A percentile compares a stretch with the other conserved stretches of the same genome.
Evolutionary conservation across 805 yeast species (phyloP).

Genomic region (Candida hispaniensis): DNA sequence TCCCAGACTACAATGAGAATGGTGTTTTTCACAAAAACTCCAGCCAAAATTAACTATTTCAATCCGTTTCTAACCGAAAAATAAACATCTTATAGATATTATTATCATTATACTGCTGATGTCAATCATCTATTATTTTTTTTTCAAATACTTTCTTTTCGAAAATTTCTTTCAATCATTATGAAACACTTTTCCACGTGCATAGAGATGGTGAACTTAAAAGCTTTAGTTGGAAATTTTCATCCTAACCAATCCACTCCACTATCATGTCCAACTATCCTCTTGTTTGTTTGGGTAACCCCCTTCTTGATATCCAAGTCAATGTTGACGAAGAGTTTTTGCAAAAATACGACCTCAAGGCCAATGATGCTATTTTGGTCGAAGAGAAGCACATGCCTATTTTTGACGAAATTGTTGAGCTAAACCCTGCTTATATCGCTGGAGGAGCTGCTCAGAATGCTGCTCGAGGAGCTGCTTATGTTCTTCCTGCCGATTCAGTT

Average conservation of each 20-base stretch:
- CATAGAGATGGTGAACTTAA: too few relatives aligned
- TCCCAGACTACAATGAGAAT: slow-evolving; percentile 12
- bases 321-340: slow-evolving; percentile 54
- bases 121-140: too few relatives aligned
- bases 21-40: slow-evolving; percentile 12
- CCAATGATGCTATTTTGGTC: slow-evolving; percentile 84
- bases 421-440: slow-evolving; percentile 64
- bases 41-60: too few relatives aligned
- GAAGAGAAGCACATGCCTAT: slow-evolving; percentile 80
- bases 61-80: too few relatives aligned
- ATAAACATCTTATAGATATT: too few relatives aligned
- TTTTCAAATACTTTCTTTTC: too few relatives aligned
- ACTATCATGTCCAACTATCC: slow-evolving; percentile 46
- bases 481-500: slow-evolving; percentile 71
- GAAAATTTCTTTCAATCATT: too few relatives aligned
- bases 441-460: slow-evolving; percentile 99
- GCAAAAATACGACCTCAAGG: slow-evolving; percentile 72
- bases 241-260: too few relatives aligned
- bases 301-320: slow-evolving; percentile 78
- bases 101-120: too few relatives aligned
- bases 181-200: too few relatives aligned
- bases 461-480: slow-evolving; percentile 95
- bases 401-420: slow-evolving; percentile 62
- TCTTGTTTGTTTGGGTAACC: slow-evolving; percentile 84
- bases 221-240: too few relatives aligned